Conservation (phyloP, 805 yeast genomes). For the Saccharomycopsis schoenii region DNA sequence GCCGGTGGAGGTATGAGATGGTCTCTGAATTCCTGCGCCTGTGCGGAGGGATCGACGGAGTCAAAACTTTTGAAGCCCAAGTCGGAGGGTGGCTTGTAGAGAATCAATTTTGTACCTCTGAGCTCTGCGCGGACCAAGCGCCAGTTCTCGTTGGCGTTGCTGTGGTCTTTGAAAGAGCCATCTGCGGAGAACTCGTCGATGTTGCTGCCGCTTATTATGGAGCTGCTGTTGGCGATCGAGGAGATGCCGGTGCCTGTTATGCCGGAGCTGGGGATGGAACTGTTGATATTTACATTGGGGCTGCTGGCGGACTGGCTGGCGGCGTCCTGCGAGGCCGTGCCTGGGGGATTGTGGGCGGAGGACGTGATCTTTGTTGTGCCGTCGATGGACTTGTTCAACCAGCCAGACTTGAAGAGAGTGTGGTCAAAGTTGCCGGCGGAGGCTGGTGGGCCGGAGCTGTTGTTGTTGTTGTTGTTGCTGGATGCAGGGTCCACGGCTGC, state of each 20-base stretch:
- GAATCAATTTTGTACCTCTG: conserved; percentile 52
- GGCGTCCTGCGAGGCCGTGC: no score
- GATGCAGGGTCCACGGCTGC: not conserved
- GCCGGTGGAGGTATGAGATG: conserved; percentile 3
- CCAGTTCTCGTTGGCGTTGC: conserved; percentile 20
- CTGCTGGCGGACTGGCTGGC: conserved; percentile 5
- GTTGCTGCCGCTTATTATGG: not conserved
- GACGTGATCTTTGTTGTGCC: not conserved
- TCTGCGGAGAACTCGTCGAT: not conserved
- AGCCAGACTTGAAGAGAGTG: conserved; percentile 40
- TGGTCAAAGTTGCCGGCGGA: conserved; percentile 28
- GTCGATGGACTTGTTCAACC: conserved; percentile 39
- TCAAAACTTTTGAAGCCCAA: conserved; percentile 33
- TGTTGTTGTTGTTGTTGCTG: conserved; percentile 1
- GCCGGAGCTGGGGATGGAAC: conserved; percentile 12
- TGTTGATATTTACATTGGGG: not conserved
- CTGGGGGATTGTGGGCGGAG: not conserved
- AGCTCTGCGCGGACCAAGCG: conserved; percentile 54
- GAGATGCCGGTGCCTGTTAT: conserved; percentile 16
- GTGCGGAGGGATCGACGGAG: conserved; percentile 4
- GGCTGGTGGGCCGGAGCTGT: not conserved
- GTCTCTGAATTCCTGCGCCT: conserved; percentile 5
- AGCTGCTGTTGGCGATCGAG: conserved; percentile 13
- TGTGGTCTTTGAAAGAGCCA: not conserved
- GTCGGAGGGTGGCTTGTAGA: conserved; percentile 50